Evolutionary conservation across 2,329 filamentous ascomycete species (phyloP), one percentile per base, ranked within the genome.

Genomic region (Tolypocladium endophyticum): DNA sequence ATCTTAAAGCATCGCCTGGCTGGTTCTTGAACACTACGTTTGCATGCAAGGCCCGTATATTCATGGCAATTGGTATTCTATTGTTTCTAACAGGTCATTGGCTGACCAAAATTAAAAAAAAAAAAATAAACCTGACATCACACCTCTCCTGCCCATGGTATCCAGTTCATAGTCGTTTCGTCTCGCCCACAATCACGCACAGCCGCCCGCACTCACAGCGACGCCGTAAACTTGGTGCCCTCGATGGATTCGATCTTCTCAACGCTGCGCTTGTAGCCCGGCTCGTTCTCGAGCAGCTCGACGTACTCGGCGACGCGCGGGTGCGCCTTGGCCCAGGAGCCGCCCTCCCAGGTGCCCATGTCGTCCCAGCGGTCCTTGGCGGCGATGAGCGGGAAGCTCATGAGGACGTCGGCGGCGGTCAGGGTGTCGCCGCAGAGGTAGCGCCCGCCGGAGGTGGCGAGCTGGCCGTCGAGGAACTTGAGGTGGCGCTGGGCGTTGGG

Each of bases 351-450:
- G 33, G 64, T 66, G 9, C 76, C 77, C 61, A 80, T 71, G 0
- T 66, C 65, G 35, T 75, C 70, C 50, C 80, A 70, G 58, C 71
- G 71, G 18, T 69, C 65, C 64, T 74, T 73, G 41, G 73, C 73
- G 12, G 74, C 74, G 56, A 84, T 74, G 59, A 84, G 70, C 18
- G 76, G 76, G 70, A 80, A 84, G 69, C 79, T 81, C 65, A 83
- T 70, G 58, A 83, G 69, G 60, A 84, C 78, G 62, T 83, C 81
- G 8, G 79, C 81, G 0, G 80, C 77, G 2, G 79, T 80, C 57
- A 84, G 73, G 50, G 71, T 65, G 25, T 72, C 66, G 30, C 81
- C 79, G 64, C 81, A 83, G 33, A 84, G 70, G 66, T 80, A 84
- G 54, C 66, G 64, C 16, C 72, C 72, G 38, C 76, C 74, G 1